Conservation (phyloP, 2,329 filamentous ascomycete species). For the Diaporthe destruens region DNA sequence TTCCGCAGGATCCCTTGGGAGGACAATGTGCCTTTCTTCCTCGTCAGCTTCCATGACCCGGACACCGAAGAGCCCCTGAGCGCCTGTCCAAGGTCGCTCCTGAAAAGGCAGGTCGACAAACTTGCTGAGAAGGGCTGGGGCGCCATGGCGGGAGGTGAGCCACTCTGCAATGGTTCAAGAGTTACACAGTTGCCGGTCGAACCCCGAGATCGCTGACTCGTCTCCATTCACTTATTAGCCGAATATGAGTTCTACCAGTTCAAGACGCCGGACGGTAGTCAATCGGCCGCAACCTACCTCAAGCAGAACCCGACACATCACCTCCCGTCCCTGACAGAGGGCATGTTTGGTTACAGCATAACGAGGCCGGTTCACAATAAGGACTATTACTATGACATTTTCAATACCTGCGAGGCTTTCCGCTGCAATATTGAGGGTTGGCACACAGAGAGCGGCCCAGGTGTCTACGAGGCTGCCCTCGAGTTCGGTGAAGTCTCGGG, state of each 20-base stretch:
- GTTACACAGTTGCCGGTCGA: too few species aligned
- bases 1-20: slow-evolving; percentile 94
- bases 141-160: slow-evolving; percentile 89
- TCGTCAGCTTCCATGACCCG: slow-evolving; percentile 86
- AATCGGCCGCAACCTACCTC: slow-evolving; percentile 80
- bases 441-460: slow-evolving; percentile 95
- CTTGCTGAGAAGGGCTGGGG: slow-evolving; percentile 77
- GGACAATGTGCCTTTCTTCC: slow-evolving; percentile 85
- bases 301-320: slow-evolving; percentile 77
- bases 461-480: slow-evolving; percentile 94
- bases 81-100: slow-evolving; percentile 82
- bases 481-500: slow-evolving; percentile 88
- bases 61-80: slow-evolving; percentile 79
- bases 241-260: slow-evolving; percentile 98
- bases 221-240: slow-evolving; percentile 67
- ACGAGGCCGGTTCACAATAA: slow-evolving; percentile 90
- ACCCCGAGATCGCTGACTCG: not conserved
- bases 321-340: slow-evolving; percentile 87
- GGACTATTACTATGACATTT: slow-evolving; percentile 92
- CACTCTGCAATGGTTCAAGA: not conserved
- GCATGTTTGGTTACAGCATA: slow-evolving; percentile 96
- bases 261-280: slow-evolving; percentile 74
- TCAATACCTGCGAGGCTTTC: slow-evolving; percentile 83
- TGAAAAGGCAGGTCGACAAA: slow-evolving; percentile 77
- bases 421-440: slow-evolving; percentile 89